Evolutionary conservation across 495 filamentous ascomycete species (phyloP), one percentile per base, ranked within the genome.

Genomic region (Talaromyces nanjingensis): DNA sequence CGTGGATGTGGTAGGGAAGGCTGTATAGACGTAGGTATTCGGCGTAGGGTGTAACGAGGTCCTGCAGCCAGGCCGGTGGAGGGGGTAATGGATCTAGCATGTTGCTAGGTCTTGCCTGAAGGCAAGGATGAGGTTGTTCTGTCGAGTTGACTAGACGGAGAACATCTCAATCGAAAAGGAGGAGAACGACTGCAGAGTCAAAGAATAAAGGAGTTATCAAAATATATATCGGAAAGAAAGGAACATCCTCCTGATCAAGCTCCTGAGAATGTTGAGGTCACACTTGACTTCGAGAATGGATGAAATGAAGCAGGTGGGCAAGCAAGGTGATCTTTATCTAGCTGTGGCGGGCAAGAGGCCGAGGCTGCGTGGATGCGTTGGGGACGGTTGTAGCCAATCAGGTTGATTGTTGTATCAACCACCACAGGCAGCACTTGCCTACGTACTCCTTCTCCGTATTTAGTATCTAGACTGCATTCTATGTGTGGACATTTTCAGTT

Each of bases 1-100:
- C 93, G 78, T 99, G 94, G 74, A 91, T 79, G 76, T 99, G 94
- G 24, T 92, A 81, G 2, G 89, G 83, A 47, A 98, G 84, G 12
- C 89, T 89, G 6, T 86, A 80, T 42, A 97, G 81, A 56, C 73
- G 72, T 67, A 90, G 70, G 33, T 71, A 77, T 33, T 74, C 70
- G 24, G 81, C 78, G 69, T 82, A 76, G 29, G 79, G 79, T 57
- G 77, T 71, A 58, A 75, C 65, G 18, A 76, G 65, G 60, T 70
- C 69, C 67, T 75, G 66, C 24, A 83, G 74, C 73, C 78, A 77
- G 63, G 67, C 65, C 22, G 81, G 76, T 2, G 81, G 74, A 20
- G 74, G 73, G 2, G 79, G 76, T 60, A 87, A 72, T 34, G 77
- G 76, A 67, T 81, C 77, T 67, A 85, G 74, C 76, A 86, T 81